These are phyloP conservation scores for Allium sativum DNA, from an alignment of 106 monocot genomes.

Conservation along the genomic window DNA sequence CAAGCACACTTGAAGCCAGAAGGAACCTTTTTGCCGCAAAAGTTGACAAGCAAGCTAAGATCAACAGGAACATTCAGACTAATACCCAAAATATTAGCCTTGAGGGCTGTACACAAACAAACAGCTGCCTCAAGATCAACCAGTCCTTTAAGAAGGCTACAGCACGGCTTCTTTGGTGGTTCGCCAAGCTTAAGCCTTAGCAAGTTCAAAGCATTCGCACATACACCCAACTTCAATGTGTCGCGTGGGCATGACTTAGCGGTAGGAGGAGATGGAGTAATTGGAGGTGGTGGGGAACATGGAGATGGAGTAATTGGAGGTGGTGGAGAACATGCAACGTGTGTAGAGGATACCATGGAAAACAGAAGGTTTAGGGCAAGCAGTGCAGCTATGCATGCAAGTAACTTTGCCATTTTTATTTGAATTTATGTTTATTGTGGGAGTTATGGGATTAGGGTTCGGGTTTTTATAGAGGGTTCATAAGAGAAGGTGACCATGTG, in stretches of 20 bases:
- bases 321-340: neutral
- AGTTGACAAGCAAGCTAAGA: conserved; percentile 14
- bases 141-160: conserved; percentile 3
- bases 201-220: conserved; percentile 9
- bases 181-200: conserved; percentile 3
- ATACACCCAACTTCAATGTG: conserved; percentile 10
- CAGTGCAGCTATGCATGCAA: neutral
- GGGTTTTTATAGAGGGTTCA: no score
- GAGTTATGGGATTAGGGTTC: no score
- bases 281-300: neutral
- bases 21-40: conserved; percentile 12
- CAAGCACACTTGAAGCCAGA: conserved; percentile 9
- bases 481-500: no score
- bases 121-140: conserved; percentile 16
- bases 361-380: neutral
- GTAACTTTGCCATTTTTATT: no score
- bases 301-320: no score
- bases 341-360: neutral
- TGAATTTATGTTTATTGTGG: no score
- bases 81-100: conserved; percentile 14
- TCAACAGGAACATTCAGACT: conserved; percentile 6
- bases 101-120: conserved; percentile 9
- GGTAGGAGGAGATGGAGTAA: neutral
- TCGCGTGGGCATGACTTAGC: conserved; percentile 2
- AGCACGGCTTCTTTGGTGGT: conserved; percentile 14